These are phyloP conservation scores for slime mould (Dictyostelium discoideum) DNA, from an alignment of 78 protist species.

Conservation along the genomic window DNA sequence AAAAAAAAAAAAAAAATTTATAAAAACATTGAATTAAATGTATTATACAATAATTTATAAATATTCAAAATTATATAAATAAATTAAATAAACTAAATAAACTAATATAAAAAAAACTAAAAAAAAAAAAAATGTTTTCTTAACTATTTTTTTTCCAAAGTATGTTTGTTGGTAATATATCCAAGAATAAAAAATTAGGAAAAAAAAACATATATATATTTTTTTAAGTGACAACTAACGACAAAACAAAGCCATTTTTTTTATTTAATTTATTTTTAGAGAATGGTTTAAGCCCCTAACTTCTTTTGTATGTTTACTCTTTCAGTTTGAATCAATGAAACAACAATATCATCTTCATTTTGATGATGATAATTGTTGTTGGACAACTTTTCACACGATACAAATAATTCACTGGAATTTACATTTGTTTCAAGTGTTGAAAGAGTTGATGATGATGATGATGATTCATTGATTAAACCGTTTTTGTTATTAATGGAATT, in stretches of 20 bases:
- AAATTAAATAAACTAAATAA: background rate
- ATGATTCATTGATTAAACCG: background rate
- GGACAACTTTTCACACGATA: background rate
- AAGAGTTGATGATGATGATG: background rate
- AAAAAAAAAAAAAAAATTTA: background rate
- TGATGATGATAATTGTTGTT: background rate
- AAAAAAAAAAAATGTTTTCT: no score
- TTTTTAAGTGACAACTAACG: background rate
- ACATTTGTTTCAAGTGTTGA: background rate
- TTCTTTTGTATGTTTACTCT: background rate
- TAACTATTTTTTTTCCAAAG: no score
- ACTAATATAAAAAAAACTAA: no score
- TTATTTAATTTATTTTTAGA: background rate
- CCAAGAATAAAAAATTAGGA: no score
- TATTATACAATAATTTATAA: background rate
- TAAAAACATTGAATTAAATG: background rate
- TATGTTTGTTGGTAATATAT: no score
- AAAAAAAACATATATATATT: no score
- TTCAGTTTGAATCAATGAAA: background rate
- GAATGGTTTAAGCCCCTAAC: background rate
- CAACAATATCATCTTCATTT: background rate
- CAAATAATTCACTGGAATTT: constrained; percentile 2
- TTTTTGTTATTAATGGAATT: background rate
- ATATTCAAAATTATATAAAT: background rate
- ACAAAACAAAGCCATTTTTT: background rate